A percentile compares a stretch with the other conserved stretches of the same genome.
phyloP scores from a whole-genome alignment of 345 rosid species.

The Microthlaspi erraticum region DNA sequence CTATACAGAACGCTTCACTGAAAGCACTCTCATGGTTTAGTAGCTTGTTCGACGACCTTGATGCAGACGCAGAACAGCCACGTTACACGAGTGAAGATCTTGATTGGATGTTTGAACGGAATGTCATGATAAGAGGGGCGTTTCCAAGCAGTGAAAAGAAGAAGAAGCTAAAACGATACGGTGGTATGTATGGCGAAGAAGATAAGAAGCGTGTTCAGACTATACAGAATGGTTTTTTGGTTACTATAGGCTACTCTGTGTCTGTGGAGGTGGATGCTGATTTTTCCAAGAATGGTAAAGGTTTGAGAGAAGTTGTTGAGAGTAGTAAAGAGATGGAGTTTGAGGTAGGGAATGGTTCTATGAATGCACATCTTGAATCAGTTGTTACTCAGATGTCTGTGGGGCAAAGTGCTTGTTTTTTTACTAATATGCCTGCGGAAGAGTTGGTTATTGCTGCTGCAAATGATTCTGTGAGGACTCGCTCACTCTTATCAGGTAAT shows the following conservation, averaged over 20 bases:
- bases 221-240: slow-evolving; percentile 59
- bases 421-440: not conserved
- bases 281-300: slow-evolving; percentile 16
- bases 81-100: slow-evolving; percentile 41
- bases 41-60: slow-evolving; percentile 55
- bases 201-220: slow-evolving; percentile 34
- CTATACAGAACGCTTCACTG: slow-evolving; percentile 70
- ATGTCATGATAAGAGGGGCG: slow-evolving; percentile 13
- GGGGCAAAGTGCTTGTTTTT: slow-evolving; percentile 70
- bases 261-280: slow-evolving; percentile 46
- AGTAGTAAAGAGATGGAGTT: slow-evolving; percentile 72
- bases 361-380: slow-evolving; percentile 61
- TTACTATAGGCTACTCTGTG: slow-evolving; percentile 59
- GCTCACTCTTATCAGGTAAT: slow-evolving; percentile 60
- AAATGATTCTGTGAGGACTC: slow-evolving; percentile 48
- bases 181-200: too few species aligned
- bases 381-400: slow-evolving; percentile 78
- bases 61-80: slow-evolving; percentile 8
- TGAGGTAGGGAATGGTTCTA: slow-evolving; percentile 80
- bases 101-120: slow-evolving; percentile 36
- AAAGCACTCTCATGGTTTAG: slow-evolving; percentile 76
- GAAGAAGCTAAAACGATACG: too few species aligned
- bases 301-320: slow-evolving; percentile 66
- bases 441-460: slow-evolving; percentile 60
- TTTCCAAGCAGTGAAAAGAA: not conserved